Evolutionary conservation across 257 asterid genomes (phyloP).

Genomic region (Solanum raphanifolium): DNA sequence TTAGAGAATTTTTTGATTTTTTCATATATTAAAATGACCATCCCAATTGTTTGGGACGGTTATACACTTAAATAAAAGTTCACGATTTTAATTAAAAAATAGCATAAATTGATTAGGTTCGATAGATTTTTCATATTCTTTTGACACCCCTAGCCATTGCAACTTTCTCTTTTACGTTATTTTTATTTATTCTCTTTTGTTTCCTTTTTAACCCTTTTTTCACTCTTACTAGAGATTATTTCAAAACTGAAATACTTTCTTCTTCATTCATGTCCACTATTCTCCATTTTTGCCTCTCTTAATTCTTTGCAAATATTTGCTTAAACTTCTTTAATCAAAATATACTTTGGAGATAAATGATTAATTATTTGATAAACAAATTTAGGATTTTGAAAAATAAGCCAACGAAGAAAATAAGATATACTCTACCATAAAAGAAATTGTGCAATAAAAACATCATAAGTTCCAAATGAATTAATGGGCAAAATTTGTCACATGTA

Average conservation of each 20-base stretch:
- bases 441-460: background rate
- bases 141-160: too few species aligned
- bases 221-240: background rate
- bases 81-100: too few species aligned
- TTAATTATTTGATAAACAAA: background rate
- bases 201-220: background rate
- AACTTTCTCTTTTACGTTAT: background rate
- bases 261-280: background rate
- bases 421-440: too few species aligned
- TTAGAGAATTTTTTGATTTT: too few species aligned
- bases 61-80: too few species aligned
- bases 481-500: background rate
- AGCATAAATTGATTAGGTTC: too few species aligned
- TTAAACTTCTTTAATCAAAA: background rate
- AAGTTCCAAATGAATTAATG: background rate
- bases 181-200: too few species aligned
- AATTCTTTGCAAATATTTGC: too few species aligned
- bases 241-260: background rate
- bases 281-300: background rate
- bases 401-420: background rate
- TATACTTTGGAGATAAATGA: background rate
- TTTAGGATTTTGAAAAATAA: background rate
- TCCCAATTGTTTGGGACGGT: too few species aligned
- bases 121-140: too few species aligned
- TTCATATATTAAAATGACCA: too few species aligned